Conservation (phyloP, 129 eudicot species). For the Tanacetum coccineum region DNA sequence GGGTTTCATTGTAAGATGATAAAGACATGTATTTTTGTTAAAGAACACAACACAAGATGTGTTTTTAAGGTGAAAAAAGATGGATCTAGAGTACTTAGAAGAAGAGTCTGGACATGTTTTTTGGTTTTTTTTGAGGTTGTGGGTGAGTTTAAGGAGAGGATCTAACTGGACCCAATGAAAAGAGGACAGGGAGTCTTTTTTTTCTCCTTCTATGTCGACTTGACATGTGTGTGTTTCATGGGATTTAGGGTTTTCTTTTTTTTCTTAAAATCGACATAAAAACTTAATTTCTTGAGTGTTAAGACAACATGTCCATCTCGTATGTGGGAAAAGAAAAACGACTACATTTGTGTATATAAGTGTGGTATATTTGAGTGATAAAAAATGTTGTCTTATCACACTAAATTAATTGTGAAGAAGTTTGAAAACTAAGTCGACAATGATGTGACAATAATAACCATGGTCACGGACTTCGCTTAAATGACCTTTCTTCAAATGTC, state of each 20-base stretch:
- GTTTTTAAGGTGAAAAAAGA: slow-evolving; percentile 22
- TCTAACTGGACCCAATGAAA: slow-evolving; percentile 40
- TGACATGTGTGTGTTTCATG: slow-evolving; percentile 8
- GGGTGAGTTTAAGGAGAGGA: slow-evolving; percentile 26
- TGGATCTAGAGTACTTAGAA: slow-evolving; percentile 28
- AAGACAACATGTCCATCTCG: no score
- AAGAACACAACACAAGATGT: slow-evolving; percentile 12
- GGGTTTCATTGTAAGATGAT: slow-evolving; percentile 33
- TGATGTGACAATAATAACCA: no score
- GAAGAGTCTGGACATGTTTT: slow-evolving; percentile 19
- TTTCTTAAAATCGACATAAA: no score
- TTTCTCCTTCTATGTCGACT: neutral
- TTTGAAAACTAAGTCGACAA: no score
- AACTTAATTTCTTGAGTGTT: no score
- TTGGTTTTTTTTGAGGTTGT: neutral
- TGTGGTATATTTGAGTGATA: no score
- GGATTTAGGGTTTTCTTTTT: slow-evolving; percentile 8
- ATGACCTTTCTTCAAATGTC: no score
- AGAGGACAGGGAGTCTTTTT: neutral
- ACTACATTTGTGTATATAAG: no score
- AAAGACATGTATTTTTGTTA: slow-evolving; percentile 30
- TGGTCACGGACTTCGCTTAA: no score
- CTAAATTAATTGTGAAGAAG: no score
- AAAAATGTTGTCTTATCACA: no score
- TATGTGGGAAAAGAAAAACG: no score